These are phyloP conservation scores for Phaffia australis DNA, from an alignment of 768 basidiomycete species.

Conservation along the genomic window DNA sequence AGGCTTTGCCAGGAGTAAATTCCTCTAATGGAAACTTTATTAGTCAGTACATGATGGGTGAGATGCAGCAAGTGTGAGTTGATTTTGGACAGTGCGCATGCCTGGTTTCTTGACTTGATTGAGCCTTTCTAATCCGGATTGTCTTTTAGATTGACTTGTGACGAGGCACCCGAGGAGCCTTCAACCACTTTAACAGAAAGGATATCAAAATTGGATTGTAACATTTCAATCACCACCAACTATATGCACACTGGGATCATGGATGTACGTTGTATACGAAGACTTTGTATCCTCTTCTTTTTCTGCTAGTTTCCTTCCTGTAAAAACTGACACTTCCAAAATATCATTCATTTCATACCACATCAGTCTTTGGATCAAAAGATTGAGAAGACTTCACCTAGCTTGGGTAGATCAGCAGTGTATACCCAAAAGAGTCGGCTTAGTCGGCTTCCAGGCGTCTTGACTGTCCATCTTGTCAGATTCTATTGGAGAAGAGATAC, in stretches of 20 bases:
- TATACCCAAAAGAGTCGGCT: slow-evolving; percentile 74
- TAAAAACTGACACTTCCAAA: background rate
- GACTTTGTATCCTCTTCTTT: background rate
- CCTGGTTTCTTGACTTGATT: background rate
- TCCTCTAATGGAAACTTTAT: slow-evolving; percentile 50
- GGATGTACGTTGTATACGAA: slow-evolving; percentile 53
- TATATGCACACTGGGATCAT: slow-evolving; percentile 76
- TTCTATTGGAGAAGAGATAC: slow-evolving; percentile 92
- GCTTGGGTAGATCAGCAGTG: slow-evolving; percentile 64
- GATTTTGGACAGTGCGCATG: background rate
- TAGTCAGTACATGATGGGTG: slow-evolving; percentile 68
- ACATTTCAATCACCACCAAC: slow-evolving; percentile 75
- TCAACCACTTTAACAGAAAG: slow-evolving; percentile 54
- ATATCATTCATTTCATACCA: background rate
- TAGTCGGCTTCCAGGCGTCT: slow-evolving; percentile 58
- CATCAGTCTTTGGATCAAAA: slow-evolving; percentile 70
- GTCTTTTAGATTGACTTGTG: slow-evolving; percentile 55
- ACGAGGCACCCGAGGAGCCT: slow-evolving; percentile 71
- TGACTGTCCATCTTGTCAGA: slow-evolving; percentile 88
- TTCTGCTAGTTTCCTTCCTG: background rate
- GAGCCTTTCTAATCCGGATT: background rate
- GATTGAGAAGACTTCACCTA: slow-evolving; percentile 71
- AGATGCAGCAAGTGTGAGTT: slow-evolving; percentile 59
- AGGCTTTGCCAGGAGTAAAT: slow-evolving; percentile 49
- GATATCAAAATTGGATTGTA: slow-evolving; percentile 82